phyloP scores from a whole-genome alignment of 2,329 filamentous ascomycete species.

The Teratosphaeria zuluensis region DNA sequence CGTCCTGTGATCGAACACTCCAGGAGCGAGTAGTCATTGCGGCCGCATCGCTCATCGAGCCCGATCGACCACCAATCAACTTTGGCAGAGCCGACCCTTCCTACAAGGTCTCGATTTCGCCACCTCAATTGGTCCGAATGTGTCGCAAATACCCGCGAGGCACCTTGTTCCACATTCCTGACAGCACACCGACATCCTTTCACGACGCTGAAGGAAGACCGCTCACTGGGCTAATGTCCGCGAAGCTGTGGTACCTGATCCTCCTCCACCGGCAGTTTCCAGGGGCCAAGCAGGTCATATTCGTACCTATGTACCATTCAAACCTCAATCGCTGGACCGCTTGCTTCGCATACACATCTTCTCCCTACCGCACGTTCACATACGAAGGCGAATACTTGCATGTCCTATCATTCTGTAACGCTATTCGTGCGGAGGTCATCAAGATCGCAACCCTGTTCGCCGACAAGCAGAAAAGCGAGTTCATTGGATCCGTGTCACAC shows the following conservation, averaged over 20 bases:
- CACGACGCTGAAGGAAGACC: conserved; percentile 12
- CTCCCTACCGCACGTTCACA: conserved; percentile 28
- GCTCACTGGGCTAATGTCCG: conserved; percentile 8
- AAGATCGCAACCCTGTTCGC: conserved; percentile 27
- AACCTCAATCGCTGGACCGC: conserved; percentile 22
- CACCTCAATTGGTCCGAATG: conserved; percentile 11
- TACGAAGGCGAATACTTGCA: conserved; percentile 29
- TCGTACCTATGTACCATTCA: conserved; percentile 42
- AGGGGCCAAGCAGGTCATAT: conserved; percentile 37
- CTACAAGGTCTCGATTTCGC: conserved; percentile 9
- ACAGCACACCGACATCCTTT: conserved; percentile 9
- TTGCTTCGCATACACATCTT: conserved; percentile 35
- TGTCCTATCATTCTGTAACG: conserved; percentile 28
- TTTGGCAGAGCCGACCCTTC: conserved; percentile 13
- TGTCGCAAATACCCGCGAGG: conserved; percentile 13
- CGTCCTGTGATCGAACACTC: neutral
- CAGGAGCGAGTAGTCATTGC: conserved; percentile 11
- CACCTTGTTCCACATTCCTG: conserved; percentile 12
- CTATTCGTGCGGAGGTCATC: conserved; percentile 29
- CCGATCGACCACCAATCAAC: conserved; percentile 4
- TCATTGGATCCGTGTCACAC: conserved; percentile 33
- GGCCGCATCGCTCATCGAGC: conserved; percentile 9
- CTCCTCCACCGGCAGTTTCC: conserved; percentile 30
- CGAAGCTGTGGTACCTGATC: conserved; percentile 12
- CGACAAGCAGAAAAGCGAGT: conserved; percentile 25